phyloP scores from a whole-genome alignment of 2,329 filamentous ascomycete genomes.

The Cordyceps fumosorosea region DNA sequence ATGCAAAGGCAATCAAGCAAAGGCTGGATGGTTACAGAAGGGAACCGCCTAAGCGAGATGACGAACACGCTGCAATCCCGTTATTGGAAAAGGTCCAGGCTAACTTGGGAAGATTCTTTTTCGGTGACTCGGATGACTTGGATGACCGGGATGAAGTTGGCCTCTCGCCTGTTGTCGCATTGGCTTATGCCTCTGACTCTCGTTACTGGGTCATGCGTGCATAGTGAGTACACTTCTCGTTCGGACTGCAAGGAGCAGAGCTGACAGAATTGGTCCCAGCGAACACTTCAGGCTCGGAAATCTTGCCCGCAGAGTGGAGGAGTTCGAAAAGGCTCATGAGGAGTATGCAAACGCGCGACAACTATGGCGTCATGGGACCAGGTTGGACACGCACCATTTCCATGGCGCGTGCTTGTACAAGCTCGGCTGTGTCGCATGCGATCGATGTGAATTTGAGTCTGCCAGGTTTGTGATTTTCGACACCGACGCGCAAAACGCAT shows the following conservation, averaged over 20 bases:
- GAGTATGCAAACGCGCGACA: neutral
- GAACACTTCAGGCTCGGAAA: neutral
- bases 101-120: neutral
- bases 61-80: neutral
- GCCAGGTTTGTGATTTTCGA: neutral
- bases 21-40: too few species aligned
- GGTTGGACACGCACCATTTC: neutral
- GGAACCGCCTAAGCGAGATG: neutral
- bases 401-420: neutral
- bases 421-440: neutral
- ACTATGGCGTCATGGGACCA: neutral
- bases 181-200: neutral
- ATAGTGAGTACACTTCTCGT: neutral
- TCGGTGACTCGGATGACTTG: neutral
- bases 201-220: slow-evolving; percentile 1
- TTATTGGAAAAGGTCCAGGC: too few species aligned
- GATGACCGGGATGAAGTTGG: too few species aligned
- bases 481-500: neutral
- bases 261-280: neutral
- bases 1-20: neutral
- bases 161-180: neutral
- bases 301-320: neutral
- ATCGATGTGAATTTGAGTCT: neutral
- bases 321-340: neutral
- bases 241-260: neutral